Evolutionary conservation across 1,284 basidiomycete species (phyloP), one percentile per base, ranked within the genome.

Genomic region (Trametes pubescens): DNA sequence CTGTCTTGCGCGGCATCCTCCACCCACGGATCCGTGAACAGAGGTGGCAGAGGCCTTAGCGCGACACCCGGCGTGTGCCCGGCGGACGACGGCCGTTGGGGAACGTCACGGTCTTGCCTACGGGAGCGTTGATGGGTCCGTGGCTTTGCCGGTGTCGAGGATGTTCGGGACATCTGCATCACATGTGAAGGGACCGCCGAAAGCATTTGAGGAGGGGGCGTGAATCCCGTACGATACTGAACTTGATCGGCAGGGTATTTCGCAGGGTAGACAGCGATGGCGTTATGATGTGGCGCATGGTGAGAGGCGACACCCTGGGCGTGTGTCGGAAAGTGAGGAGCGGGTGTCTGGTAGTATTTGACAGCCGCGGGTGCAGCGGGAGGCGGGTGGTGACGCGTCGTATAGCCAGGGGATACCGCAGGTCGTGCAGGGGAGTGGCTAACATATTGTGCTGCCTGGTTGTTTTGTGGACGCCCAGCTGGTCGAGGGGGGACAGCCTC

Each of bases 51-150:
- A 13, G 43, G 44, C 9, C n/a, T 21, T 5, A 47, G 44, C 21
- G 32, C 44, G 8, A 24, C 11, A 2, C 54, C 44, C 4, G 54
- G 54, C 4, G 54, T 56, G 22, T 56, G 43, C n/a, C 54, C 54
- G 4, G 54, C 54, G 34, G 44, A 56, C 11, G 54, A 47, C n/a
- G 29, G 54, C 13, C 54, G 21, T 32, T 48, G 22, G 24, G 47
- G 24, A 2, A 16, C 14, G 4, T 48, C n/a, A n/a, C n/a, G n/a
- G n/a, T n/a, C 47, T 5, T 29, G 24, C 22, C 24, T 11, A 24
- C 24, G 47, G 5, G 24, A 24, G 6, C 47, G 47, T 11, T 29
- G 24, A 6, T 5, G 11, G 14, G 13, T 16, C 24, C 47, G 47
- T 24, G 47, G 14, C 24, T 29, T 7, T 4, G 24, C 47, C 2